Evolutionary conservation across 768 basidiomycete genomes (phyloP), one percentile per base, ranked within the genome.

Genomic region (Termitomyces heimii): DNA sequence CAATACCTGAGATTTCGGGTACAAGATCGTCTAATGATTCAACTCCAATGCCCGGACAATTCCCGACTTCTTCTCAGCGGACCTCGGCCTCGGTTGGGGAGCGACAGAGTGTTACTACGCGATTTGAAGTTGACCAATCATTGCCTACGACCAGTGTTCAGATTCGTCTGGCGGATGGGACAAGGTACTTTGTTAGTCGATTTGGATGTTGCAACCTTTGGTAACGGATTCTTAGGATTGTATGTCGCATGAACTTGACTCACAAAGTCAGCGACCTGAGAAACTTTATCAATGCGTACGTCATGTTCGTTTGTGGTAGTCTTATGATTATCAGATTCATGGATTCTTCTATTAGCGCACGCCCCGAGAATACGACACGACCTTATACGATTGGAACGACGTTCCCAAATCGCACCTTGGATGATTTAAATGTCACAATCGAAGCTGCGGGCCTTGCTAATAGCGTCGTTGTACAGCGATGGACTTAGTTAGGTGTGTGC

Each of bases 111-210:
- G 66, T 83, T 6, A 73, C 64, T 31, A 79, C 86, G 12, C 73
- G 74, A 54, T 96, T 94, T 66, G 84, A 88, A 68, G 92, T 98
- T 9, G 94, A 98, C 67, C 82, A 83, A 69, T 81, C 73, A 16
- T 76, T 80, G 69, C 95, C 96, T 5, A 89, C 85, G 47, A 97
- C 95, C 42, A 92, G 85, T 69, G 77, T 98, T 12, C 97, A 98
- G 74, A 82, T 98, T 56, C 78, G 97, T 54, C 67, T 98, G 54
- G 92, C 90, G 10, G 94, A 96, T 71, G 96, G 96, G 9, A 90
- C 92, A 18, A 82, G 92, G 90, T 89, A 61, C 37, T 60, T 43
- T 53, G 16, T 37, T 2, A 26, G 18, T 26, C 47, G 20, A 44
- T 26, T 40, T n/a, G 28, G 32, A 12, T 8, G 28, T 18, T 31